These are phyloP conservation scores for Colletotrichum musicola DNA, from an alignment of 2,329 filamentous ascomycete species.

Conservation along the genomic window DNA sequence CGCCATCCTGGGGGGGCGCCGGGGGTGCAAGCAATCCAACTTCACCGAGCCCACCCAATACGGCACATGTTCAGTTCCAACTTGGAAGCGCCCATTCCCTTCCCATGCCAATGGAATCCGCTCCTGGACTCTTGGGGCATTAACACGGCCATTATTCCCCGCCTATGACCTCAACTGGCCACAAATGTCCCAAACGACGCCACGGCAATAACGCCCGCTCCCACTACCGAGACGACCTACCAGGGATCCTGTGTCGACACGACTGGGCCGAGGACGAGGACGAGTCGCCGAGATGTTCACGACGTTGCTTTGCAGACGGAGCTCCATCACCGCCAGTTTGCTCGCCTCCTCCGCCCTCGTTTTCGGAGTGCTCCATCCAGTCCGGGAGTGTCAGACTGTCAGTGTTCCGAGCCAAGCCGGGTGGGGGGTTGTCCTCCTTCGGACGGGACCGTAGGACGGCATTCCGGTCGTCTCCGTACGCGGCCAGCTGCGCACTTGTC, in stretches of 20 bases:
- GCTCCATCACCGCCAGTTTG: conserved; percentile 4
- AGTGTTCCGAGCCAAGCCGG: conserved; percentile 27
- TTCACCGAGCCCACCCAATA: conserved; percentile 24
- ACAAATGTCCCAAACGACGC: conserved; percentile 5
- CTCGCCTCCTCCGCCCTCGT: background rate
- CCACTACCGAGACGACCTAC: conserved; percentile 27
- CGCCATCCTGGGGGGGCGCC: conserved; percentile 16
- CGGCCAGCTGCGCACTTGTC: conserved; percentile 36
- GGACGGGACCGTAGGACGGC: conserved; percentile 20
- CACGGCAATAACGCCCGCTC: conserved; percentile 20
- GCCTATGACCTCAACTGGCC: conserved; percentile 16
- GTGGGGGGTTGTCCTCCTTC: conserved; percentile 4
- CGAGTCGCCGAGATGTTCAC: background rate
- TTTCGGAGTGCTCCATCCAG: conserved; percentile 12
- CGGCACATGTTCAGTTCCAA: conserved; percentile 21
- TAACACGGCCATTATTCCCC: conserved; percentile 24
- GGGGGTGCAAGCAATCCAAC: conserved; percentile 8
- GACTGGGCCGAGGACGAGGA: background rate
- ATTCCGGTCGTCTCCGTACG: conserved; percentile 14
- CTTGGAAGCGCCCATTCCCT: conserved; percentile 10
- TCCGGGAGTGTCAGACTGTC: conserved; percentile 20
- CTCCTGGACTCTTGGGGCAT: conserved; percentile 13
- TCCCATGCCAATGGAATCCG: conserved; percentile 18
- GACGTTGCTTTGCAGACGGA: conserved; percentile 12
- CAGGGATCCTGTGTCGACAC: conserved; percentile 3